These are phyloP conservation scores for Pseudohalonectria lignicola DNA, from an alignment of 2,329 filamentous ascomycete genomes.

Conservation along the genomic window DNA sequence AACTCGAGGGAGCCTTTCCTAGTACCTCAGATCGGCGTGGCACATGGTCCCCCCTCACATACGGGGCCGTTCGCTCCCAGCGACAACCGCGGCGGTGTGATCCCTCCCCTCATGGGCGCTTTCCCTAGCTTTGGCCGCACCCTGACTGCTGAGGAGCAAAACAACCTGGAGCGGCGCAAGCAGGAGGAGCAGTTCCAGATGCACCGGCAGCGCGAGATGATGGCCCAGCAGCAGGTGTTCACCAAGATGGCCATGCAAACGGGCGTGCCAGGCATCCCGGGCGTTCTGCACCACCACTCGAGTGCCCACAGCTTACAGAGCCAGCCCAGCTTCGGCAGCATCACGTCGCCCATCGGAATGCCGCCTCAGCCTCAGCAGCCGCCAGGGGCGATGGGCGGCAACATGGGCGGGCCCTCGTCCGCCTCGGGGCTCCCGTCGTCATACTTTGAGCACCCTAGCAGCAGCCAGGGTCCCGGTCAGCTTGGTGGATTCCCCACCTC, in stretches of 20 bases:
- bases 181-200: conserved; percentile 97
- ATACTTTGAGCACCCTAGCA: conserved; percentile 17
- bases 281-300: conserved; percentile 74
- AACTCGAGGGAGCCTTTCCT: conserved; percentile 97
- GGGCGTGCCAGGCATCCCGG: conserved; percentile 30
- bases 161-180: conserved; percentile 89
- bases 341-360: conserved; percentile 70
- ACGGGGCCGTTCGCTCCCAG: conserved; percentile 20
- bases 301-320: conserved; percentile 94
- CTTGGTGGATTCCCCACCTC: conserved; percentile 32
- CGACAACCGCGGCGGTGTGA: conserved; percentile 47
- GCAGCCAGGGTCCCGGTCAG: no score
- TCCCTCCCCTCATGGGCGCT: conserved; percentile 83
- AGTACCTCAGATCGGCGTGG: conserved; percentile 91
- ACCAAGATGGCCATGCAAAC: conserved; percentile 57
- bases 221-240: conserved; percentile 58
- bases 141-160: conserved; percentile 93
- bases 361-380: no score
- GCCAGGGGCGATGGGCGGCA: conserved; percentile 42
- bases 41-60: conserved; percentile 64
- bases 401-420: conserved; percentile 27
- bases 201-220: conserved; percentile 88
- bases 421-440: background rate
- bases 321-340: conserved; percentile 92
- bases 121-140: conserved; percentile 97